Evolutionary conservation across 352 stramenopile species (phyloP).

Genomic region (Pythium brassicae): DNA sequence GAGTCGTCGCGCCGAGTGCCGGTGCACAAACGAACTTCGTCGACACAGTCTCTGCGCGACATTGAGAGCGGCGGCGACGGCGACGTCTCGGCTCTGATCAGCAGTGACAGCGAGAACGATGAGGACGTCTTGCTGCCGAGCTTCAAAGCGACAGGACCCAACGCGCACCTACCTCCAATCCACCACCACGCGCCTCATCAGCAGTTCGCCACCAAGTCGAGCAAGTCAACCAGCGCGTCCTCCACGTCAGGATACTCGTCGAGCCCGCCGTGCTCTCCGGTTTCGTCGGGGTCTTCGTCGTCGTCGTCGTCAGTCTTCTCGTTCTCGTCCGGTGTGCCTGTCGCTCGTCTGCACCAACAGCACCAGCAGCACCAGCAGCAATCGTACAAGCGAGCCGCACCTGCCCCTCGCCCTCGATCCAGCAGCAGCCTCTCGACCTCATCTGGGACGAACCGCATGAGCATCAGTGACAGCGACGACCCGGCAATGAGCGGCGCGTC

Average conservation of each 20-base stretch:
- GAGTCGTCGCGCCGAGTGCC: neutral
- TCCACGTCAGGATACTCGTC: conserved; percentile 19
- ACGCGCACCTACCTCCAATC: neutral
- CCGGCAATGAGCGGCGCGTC: conserved; percentile 1
- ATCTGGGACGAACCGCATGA: conserved; percentile 23
- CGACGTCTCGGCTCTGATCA: conserved; percentile 73
- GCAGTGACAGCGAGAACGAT: conserved; percentile 72
- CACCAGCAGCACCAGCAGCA: too few relatives aligned
- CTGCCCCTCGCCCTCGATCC: conserved; percentile 5
- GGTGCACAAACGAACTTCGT: conserved; percentile 1
- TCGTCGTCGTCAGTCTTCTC: conserved; percentile 38
- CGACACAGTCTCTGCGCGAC: conserved; percentile 1
- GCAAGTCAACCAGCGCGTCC: neutral
- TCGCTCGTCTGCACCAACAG: neutral
- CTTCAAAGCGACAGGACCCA: conserved; percentile 34
- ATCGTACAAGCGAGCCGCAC: too few relatives aligned
- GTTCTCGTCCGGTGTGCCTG: conserved; percentile 5
- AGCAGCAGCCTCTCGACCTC: conserved; percentile 24
- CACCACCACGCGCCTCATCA: conserved; percentile 10
- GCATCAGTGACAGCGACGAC: conserved; percentile 24
- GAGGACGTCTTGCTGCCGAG: conserved; percentile 57
- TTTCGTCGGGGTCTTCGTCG: conserved; percentile 32
- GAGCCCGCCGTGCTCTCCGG: conserved; percentile 42
- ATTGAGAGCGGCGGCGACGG: conserved; percentile 32
- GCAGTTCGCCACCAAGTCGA: neutral